Conservation (phyloP, 805 yeast genomes). For the Cyberlindnera maclurae region DNA sequence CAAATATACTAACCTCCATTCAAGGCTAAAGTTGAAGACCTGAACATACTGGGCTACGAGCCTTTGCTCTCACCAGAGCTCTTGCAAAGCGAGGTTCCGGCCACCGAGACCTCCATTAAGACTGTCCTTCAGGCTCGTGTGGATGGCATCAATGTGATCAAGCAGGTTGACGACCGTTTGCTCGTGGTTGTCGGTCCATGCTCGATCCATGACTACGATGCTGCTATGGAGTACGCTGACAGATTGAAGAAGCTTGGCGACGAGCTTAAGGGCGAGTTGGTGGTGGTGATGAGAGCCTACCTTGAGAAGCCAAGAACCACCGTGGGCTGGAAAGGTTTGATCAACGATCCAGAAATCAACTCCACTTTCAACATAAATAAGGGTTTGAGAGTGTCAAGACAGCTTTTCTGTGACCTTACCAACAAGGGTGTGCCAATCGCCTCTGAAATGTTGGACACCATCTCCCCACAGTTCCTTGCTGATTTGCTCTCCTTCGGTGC, state of each 20-base stretch:
- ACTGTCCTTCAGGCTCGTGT: conserved; percentile 73
- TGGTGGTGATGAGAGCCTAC: conserved; percentile 93
- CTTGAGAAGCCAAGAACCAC: conserved; percentile 98
- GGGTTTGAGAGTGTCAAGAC: conserved; percentile 83
- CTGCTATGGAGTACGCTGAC: conserved; percentile 83
- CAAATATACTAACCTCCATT: neutral
- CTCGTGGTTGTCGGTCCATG: conserved; percentile 94
- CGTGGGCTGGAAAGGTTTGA: conserved; percentile 98
- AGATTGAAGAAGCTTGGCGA: conserved; percentile 60
- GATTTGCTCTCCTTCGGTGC: conserved; percentile 94
- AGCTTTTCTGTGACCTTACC: conserved; percentile 77
- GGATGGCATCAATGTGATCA: conserved; percentile 68
- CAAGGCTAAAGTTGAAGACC: conserved; percentile 47
- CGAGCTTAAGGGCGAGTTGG: conserved; percentile 68
- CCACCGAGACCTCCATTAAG: conserved; percentile 43
- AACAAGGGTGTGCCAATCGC: conserved; percentile 83
- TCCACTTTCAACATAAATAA: conserved; percentile 90
- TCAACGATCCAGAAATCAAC: conserved; percentile 94
- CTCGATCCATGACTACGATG: conserved; percentile 85
- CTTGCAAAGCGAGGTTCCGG: conserved; percentile 78
- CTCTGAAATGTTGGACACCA: conserved; percentile 96
- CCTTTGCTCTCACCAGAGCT: conserved; percentile 92
- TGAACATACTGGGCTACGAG: conserved; percentile 83
- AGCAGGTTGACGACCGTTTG: conserved; percentile 73
- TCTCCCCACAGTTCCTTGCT: conserved; percentile 90